Evolutionary conservation across 768 basidiomycete genomes (phyloP), one percentile per base, ranked within the genome.

Genomic region (Chlorophyllum brunneum): DNA sequence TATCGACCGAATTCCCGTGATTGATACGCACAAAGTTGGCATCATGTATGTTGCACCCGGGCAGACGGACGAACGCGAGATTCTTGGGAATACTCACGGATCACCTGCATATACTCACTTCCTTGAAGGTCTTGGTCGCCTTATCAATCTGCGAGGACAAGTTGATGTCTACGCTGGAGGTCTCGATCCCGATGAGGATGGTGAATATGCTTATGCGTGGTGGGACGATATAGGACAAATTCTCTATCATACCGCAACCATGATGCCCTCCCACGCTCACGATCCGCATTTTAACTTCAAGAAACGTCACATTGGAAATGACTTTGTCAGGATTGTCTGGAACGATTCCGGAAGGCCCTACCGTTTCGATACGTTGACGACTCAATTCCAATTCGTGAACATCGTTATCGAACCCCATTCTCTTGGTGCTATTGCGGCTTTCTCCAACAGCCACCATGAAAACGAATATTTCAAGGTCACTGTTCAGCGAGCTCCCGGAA

Each of bases 181-280:
- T 3, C 77, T 98, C 22, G 87, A 93, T 62, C 83, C 92, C 6
- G 90, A 93, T 55, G 82, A 88, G 61, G 94, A 99, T 62, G 97
- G 97, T 11, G 89, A 94, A 67, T 97, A 95, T 63, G 92, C 95
- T 0, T 98, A 98, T 64, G 93, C 95, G 0, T 99, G 95, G 95
- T 97, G 95, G 92, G 94, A 98, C 66, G 94, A 98, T 62, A 94
- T 98, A 44, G 85, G 88, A 3, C 95, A 98, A 64, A 83, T 97
- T 55, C 78, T 98, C 48, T 99, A 90, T 65, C 97, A 98, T 67
- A 88, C 93, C 2, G 90, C 95, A 7, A 98, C 97, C 2, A 85
- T 99, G 75, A 98, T 98, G 95, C 97, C 97, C 3, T 88, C 84
- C 48, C 75, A 74, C 40, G 57, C 69, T 6, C 68, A 83, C 48